Conservation (phyloP, 129 eudicot genomes). For the Lactuca saligna region DNA sequence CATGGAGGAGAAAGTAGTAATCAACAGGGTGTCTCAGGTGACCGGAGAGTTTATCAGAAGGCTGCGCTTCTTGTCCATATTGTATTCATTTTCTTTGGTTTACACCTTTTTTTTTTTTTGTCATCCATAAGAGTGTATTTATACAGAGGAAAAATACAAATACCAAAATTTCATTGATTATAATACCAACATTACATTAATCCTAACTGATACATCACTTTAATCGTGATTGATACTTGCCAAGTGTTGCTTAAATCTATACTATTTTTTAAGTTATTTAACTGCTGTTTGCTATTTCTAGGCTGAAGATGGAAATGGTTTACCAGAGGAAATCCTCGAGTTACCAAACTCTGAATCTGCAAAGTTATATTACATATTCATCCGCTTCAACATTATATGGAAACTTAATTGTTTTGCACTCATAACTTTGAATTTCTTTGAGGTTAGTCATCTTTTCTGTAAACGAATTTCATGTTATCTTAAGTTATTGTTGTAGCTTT, state of each 20-base stretch:
- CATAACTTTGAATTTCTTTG: conserved; percentile 70
- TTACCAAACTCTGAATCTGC: conserved; percentile 58
- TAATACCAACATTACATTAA: not conserved
- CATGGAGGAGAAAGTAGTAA: conserved; percentile 44
- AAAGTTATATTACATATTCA: conserved; percentile 60
- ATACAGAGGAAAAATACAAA: no score
- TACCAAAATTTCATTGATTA: not conserved
- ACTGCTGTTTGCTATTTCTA: conserved; percentile 29
- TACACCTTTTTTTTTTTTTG: not conserved
- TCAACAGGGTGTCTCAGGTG: not conserved
- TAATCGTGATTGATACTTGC: no score
- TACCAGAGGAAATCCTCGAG: conserved; percentile 82
- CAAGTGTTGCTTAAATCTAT: not conserved
- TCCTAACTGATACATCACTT: no score
- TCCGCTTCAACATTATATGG: conserved; percentile 76
- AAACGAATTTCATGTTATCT: not conserved
- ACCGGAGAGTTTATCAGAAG: conserved; percentile 51
- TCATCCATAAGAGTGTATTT: no score
- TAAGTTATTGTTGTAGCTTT: not conserved
- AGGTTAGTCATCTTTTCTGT: conserved; percentile 41
- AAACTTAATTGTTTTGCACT: conserved; percentile 71
- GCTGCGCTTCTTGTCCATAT: conserved; percentile 99
- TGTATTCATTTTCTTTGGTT: conserved; percentile 33
- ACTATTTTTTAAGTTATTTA: not conserved
- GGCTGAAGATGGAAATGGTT: conserved; percentile 97